Conservation (phyloP, 805 yeast genomes). For the Kazachstania kunashirensis region DNA sequence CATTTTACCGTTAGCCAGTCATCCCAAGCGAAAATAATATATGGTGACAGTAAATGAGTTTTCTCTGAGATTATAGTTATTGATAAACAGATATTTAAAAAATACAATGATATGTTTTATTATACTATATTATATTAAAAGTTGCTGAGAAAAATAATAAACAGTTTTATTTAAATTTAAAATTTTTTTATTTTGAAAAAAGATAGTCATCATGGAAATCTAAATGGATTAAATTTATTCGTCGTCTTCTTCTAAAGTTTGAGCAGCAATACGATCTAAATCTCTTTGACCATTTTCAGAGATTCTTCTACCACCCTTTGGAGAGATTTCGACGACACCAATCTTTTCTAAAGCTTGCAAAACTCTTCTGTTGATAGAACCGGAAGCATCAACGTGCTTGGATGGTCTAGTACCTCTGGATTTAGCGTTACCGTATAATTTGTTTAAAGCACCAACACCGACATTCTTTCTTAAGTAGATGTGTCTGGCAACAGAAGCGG, state of each 20-base stretch:
- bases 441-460: constrained; percentile 98
- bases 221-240: too few relatives aligned
- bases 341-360: constrained; percentile 96
- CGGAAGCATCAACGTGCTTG: constrained; percentile 97
- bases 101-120: constrained; percentile 1
- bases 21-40: too few relatives aligned
- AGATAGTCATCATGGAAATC: too few relatives aligned
- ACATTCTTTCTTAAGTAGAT: constrained; percentile 97
- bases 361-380: constrained; percentile 97
- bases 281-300: constrained; percentile 99
- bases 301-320: constrained; percentile 98
- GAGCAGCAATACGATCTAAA: constrained; percentile 99
- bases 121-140: constrained; percentile 2
- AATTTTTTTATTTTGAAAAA: too few relatives aligned
- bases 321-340: constrained; percentile 89
- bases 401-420: constrained; percentile 99
- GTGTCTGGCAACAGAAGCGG: constrained; percentile 99
- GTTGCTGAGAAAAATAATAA: constrained; percentile 1
- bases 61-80: too few relatives aligned
- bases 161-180: constrained; percentile 1
- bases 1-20: too few relatives aligned
- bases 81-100: too few relatives aligned
- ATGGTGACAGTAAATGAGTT: too few relatives aligned
- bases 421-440: constrained; percentile 96
- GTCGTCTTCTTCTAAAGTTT: constrained; percentile 87